Base-by-base conservation (phyloP, 106 monocot genomes). In the Platanthera zijinensis region DNA sequence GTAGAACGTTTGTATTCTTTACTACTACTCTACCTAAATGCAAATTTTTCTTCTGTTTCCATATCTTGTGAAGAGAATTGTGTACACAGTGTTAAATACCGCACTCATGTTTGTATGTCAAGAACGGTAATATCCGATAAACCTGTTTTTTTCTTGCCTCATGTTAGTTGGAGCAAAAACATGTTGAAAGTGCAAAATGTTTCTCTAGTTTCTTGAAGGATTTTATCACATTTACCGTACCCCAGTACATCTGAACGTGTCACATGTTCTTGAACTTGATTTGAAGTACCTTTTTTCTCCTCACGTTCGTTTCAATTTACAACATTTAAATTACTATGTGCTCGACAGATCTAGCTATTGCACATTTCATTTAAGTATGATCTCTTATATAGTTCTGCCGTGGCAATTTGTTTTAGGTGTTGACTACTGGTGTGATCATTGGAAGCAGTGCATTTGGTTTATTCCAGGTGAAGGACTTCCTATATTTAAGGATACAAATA, bases 381-480 rank as follows among this genome's bases (percentile, higher is more conserved):
- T 74, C 11, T 10, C 22, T 72, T 72, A 51, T 50, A 51, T 51
- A 21, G 51, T 32, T 19, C 5, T 72, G 46, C 32, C 59, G 2
- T 17, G 57, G 1, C 72, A 52, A 61, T 79, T 75, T 64, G 8
- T 51, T 21, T 28, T 78, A 89, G 94, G 75, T 77, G 52, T 19
- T 19, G 77, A 79, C 50, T 68, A 79, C 66, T 99, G 97, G 97
- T 94, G 94, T 77, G 91, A 99, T 77, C 97, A 99, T 63, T 99
- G 97, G 97, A 99, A 83, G 79, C 92, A 94, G 81, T 94, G 94
- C 82, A 80, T 94, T 84, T 99, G 97, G 97, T 90, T 99, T 51
- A 77, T 86, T 66, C 88, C 78, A 53, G 88, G 84, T 45, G 52
- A 62, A 73, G 90, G 97, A 76, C 61, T 86, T 28, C 80, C 84